A percentile compares a stretch with the other conserved stretches of the same genome.
Conservation (phyloP, 805 yeast genomes). For the Lipomyces mesembrius region DNA sequence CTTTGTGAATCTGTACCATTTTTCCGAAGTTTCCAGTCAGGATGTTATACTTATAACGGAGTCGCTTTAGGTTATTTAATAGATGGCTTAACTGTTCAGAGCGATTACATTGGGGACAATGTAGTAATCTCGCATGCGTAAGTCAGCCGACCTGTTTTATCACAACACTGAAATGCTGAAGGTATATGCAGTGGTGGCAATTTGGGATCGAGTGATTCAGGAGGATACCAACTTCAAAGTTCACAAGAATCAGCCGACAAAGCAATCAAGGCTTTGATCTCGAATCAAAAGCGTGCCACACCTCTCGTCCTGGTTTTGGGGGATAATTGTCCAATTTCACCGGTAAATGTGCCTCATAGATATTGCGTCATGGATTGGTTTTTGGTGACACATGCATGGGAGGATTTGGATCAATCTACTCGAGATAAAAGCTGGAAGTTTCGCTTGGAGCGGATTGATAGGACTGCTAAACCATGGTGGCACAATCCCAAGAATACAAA, state of each 20-base stretch:
- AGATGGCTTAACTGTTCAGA: constrained; percentile 11
- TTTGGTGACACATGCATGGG: constrained; percentile 16
- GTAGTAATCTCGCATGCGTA: constrained; percentile 11
- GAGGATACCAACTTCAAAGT: not conserved
- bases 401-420: constrained; percentile 5
- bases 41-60: constrained; percentile 9
- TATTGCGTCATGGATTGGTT: constrained; percentile 24
- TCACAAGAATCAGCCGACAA: constrained; percentile 5
- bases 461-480: constrained; percentile 12
- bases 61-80: constrained; percentile 14
- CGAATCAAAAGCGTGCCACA: not conserved
- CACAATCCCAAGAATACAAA: not conserved
- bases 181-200: constrained; percentile 1
- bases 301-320: constrained; percentile 16
- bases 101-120: constrained; percentile 7
- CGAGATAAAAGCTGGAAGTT: constrained; percentile 9
- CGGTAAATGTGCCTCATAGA: constrained; percentile 5
- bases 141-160: not conserved
- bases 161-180: not conserved
- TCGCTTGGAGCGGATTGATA: constrained; percentile 10
- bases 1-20: constrained; percentile 15
- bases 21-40: constrained; percentile 13
- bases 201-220: not conserved
- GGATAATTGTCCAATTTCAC: constrained; percentile 1
- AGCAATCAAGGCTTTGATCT: constrained; percentile 8